Conservation (phyloP, 2,329 filamentous ascomycete genomes). For the Laburnicola sp. region DNA sequence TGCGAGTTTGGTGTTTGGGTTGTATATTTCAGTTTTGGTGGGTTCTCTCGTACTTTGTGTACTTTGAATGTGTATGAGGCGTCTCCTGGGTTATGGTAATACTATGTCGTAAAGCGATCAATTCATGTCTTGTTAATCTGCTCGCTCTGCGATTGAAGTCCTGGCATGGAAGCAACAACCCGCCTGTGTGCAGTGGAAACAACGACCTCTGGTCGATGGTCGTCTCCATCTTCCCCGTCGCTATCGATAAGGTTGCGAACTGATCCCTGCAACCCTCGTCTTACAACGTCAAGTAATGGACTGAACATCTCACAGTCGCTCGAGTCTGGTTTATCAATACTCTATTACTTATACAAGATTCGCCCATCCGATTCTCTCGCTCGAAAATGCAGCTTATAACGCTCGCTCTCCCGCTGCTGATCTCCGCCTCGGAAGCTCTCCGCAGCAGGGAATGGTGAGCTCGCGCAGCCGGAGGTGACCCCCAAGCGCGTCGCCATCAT, state of each 20-base stretch:
- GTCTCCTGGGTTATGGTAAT: no score
- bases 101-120: no score
- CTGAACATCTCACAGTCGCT: background rate
- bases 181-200: no score
- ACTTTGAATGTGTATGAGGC: background rate
- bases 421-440: constrained; percentile 25
- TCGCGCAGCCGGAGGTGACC: constrained; percentile 5
- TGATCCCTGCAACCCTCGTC: constrained; percentile 6
- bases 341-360: background rate
- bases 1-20: constrained; percentile 8
- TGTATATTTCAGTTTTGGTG: background rate
- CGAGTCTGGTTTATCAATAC: background rate
- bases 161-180: no score
- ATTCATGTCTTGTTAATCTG: no score
- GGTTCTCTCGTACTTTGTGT: background rate
- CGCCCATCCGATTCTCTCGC: background rate
- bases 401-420: constrained; percentile 14
- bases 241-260: constrained; percentile 5
- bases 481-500: constrained; percentile 45
- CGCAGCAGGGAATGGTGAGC: constrained; percentile 15
- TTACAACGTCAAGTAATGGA: background rate
- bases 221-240: background rate
- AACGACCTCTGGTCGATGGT: background rate
- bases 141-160: no score
- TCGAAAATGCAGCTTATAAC: constrained; percentile 9